phyloP scores from a whole-genome alignment of 257 asterid species.

The Fraxinus americana region DNA sequence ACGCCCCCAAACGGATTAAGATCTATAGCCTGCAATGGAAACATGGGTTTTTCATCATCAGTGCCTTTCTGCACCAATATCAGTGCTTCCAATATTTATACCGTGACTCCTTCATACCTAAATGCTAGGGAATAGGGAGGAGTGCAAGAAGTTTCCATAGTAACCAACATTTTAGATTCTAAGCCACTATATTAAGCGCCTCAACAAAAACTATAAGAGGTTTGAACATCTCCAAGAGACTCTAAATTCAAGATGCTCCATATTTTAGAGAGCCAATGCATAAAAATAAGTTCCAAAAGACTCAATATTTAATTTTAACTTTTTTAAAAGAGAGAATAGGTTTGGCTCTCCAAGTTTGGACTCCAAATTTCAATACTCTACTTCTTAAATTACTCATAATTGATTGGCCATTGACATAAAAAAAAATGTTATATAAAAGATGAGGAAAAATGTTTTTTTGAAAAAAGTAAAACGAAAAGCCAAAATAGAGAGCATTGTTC shows the following conservation, averaged over 20 bases:
- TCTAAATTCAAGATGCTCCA: no score
- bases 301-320: no score
- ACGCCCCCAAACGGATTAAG: slow-evolving; percentile 78
- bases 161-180: slow-evolving; percentile 3
- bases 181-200: neutral
- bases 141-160: neutral
- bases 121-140: slow-evolving; percentile 4
- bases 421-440: neutral
- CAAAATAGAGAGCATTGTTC: no score
- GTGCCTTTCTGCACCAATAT: slow-evolving; percentile 5
- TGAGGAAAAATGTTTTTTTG: neutral
- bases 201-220: neutral
- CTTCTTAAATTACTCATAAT: no score
- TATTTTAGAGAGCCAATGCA: no score
- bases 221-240: neutral
- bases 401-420: no score
- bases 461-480: no score
- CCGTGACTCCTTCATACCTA: neutral
- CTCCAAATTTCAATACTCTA: no score
- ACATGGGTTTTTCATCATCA: slow-evolving; percentile 23
- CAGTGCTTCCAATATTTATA: slow-evolving; percentile 7
- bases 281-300: no score
- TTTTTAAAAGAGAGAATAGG: no score
- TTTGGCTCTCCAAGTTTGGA: no score
- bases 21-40: slow-evolving; percentile 69